A percentile compares a stretch with the other conserved stretches of the same genome.
Conservation (phyloP, 495 filamentous ascomycete species). For the Tricharina praecox region DNA sequence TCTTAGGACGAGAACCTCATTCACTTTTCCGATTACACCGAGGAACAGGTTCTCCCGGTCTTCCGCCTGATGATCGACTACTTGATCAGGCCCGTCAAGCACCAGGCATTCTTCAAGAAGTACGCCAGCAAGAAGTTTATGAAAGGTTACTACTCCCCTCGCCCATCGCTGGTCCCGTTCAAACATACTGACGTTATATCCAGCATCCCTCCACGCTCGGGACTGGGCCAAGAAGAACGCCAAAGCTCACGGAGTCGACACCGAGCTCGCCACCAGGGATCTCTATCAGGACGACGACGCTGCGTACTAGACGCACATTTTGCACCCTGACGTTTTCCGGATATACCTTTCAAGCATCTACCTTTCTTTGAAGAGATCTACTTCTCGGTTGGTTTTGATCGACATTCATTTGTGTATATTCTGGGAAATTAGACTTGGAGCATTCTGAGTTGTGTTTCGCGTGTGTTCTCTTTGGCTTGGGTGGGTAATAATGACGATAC, state of each 20-base stretch:
- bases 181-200: conserved; percentile 22
- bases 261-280: conserved; percentile 5
- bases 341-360: conserved; percentile 5
- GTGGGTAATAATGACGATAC: conserved; percentile 6
- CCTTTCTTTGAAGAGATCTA: conserved; percentile 4
- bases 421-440: conserved; percentile 6
- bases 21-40: conserved; percentile 84
- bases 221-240: conserved; percentile 76
- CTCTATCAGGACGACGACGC: conserved; percentile 1
- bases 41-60: conserved; percentile 82
- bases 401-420: conserved; percentile 7
- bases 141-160: conserved; percentile 47
- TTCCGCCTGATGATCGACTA: conserved; percentile 93
- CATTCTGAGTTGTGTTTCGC: background rate
- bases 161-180: conserved; percentile 6
- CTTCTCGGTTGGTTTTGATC: background rate
- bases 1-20: conserved; percentile 71
- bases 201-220: conserved; percentile 81
- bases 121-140: conserved; percentile 98
- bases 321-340: background rate
- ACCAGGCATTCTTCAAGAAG: conserved; percentile 98
- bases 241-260: conserved; percentile 16
- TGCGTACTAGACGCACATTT: too few relatives aligned
- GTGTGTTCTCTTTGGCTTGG: background rate
- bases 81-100: conserved; percentile 65